Evolutionary conservation across 2,329 filamentous ascomycete species (phyloP).

Genomic region (Ophiostoma piceae): DNA sequence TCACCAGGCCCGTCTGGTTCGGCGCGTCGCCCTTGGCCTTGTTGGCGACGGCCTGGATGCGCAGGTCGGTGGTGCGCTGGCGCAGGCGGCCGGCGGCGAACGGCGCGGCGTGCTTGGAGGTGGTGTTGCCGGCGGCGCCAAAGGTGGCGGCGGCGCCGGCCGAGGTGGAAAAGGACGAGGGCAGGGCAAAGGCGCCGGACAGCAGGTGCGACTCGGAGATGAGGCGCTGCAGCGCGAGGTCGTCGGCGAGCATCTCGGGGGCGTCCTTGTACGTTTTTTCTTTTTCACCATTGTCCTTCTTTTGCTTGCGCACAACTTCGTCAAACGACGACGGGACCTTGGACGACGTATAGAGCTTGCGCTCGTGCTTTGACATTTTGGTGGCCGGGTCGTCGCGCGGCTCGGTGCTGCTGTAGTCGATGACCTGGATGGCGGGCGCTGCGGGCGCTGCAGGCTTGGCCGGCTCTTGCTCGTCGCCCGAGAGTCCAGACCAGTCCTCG

Average conservation of each 20-base stretch:
- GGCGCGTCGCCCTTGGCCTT: conserved; percentile 40
- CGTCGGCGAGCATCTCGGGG: conserved; percentile 74
- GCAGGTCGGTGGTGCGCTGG: conserved; percentile 76
- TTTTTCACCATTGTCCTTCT: no score
- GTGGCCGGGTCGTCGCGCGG: conserved; percentile 23
- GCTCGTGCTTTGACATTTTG: conserved; percentile 60
- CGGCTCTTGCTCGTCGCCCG: conserved; percentile 40
- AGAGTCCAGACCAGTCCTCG: conserved; percentile 55
- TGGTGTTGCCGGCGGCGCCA: conserved; percentile 34
- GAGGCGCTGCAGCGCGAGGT: conserved; percentile 84
- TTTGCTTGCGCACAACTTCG: conserved; percentile 22
- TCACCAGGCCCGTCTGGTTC: conserved; percentile 56
- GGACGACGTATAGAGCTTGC: conserved; percentile 67
- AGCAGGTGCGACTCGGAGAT: conserved; percentile 89
- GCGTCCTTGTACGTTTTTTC: conserved; percentile 56
- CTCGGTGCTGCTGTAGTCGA: conserved; percentile 51
- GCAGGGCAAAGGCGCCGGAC: conserved; percentile 43
- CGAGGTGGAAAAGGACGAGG: conserved; percentile 37
- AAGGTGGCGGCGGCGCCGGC: conserved; percentile 36
- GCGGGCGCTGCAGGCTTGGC: conserved; percentile 28
- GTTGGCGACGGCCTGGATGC: conserved; percentile 75
- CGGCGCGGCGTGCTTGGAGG: conserved; percentile 32
- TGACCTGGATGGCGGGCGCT: conserved; percentile 49
- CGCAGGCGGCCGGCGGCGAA: conserved; percentile 64
- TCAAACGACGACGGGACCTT: conserved; percentile 41